Evolutionary conservation across 2,329 filamentous ascomycete species (phyloP).

Genomic region (Fusarium lateritium): DNA sequence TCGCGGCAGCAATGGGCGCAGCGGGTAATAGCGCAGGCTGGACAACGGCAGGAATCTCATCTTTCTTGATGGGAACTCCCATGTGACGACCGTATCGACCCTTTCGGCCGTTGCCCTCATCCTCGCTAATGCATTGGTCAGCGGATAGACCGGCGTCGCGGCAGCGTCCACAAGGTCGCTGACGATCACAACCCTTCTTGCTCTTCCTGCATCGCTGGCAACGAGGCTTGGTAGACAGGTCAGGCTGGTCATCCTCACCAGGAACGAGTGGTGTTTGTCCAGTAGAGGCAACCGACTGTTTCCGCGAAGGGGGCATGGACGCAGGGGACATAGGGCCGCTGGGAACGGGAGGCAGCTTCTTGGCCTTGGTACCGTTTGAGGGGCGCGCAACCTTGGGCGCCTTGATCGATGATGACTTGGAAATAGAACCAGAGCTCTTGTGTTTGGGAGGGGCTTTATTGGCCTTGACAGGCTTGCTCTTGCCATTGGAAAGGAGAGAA

Average conservation of each 20-base stretch:
- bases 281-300: slow-evolving; percentile 78
- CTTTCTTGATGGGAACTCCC: slow-evolving; percentile 75
- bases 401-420: slow-evolving; percentile 58
- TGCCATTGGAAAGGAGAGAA: slow-evolving; percentile 56
- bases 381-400: slow-evolving; percentile 60
- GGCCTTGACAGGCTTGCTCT: slow-evolving; percentile 59
- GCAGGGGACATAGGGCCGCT: slow-evolving; percentile 71
- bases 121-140: slow-evolving; percentile 96
- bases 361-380: slow-evolving; percentile 61
- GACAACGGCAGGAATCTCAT: slow-evolving; percentile 61
- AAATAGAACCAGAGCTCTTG: slow-evolving; percentile 53
- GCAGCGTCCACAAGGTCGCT: slow-evolving; percentile 94
- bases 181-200: slow-evolving; percentile 98
- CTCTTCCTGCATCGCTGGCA: slow-evolving; percentile 99
- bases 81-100: slow-evolving; percentile 86
- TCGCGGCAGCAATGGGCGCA: slow-evolving; percentile 59
- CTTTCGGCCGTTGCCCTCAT: slow-evolving; percentile 97
- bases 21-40: slow-evolving; percentile 60
- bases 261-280: slow-evolving; percentile 63
- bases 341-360: slow-evolving; percentile 62
- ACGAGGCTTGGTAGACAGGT: slow-evolving; percentile 94
- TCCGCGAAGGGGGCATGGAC: slow-evolving; percentile 81
- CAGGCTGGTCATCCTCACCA: slow-evolving; percentile 89
- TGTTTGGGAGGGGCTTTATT: slow-evolving; percentile 59
- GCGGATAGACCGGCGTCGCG: slow-evolving; percentile 94